Evolutionary conservation across 2,329 filamentous ascomycete species (phyloP).

Genomic region (Colletotrichum plurivorum): DNA sequence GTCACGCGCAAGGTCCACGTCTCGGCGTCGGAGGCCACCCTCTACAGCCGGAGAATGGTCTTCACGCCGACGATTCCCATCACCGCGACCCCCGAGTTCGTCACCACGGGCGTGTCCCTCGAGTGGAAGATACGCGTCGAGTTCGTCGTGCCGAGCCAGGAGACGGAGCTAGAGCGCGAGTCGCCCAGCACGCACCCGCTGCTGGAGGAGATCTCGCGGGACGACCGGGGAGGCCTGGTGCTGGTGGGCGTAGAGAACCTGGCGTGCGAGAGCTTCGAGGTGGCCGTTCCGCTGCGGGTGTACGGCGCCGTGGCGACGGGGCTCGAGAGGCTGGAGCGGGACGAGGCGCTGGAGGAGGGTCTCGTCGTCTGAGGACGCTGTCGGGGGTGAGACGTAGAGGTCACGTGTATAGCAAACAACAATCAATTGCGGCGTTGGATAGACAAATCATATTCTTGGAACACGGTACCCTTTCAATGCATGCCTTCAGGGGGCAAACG

Average conservation of each 20-base stretch:
- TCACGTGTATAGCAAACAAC: slow-evolving; percentile 18
- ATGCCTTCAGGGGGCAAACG: background rate
- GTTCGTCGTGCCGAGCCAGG: slow-evolving; percentile 81
- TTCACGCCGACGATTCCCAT: slow-evolving; percentile 89
- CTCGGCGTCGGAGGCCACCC: slow-evolving; percentile 82
- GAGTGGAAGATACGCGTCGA: slow-evolving; percentile 93
- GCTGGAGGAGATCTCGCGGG: slow-evolving; percentile 83
- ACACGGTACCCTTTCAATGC: slow-evolving; percentile 14
- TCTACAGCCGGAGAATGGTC: slow-evolving; percentile 83
- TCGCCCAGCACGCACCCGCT: slow-evolving; percentile 61
- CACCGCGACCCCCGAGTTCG: slow-evolving; percentile 88
- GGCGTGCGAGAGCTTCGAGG: slow-evolving; percentile 91
- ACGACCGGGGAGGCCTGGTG: slow-evolving; percentile 82
- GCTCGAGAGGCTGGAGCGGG: slow-evolving; percentile 68
- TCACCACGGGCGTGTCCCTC: slow-evolving; percentile 88
- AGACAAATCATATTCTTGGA: slow-evolving; percentile 23
- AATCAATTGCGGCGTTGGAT: slow-evolving; percentile 31
- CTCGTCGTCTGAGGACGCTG: slow-evolving; percentile 51
- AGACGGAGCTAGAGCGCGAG: slow-evolving; percentile 36
- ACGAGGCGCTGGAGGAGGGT: slow-evolving; percentile 66
- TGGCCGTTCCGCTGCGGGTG: slow-evolving; percentile 85
- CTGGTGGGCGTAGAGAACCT: slow-evolving; percentile 84
- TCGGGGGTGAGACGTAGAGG: background rate
- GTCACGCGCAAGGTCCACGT: slow-evolving; percentile 88
- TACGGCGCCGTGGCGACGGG: slow-evolving; percentile 76